Evolutionary conservation across 345 rosid species (phyloP).

Genomic region (Hirschfeldia incana): DNA sequence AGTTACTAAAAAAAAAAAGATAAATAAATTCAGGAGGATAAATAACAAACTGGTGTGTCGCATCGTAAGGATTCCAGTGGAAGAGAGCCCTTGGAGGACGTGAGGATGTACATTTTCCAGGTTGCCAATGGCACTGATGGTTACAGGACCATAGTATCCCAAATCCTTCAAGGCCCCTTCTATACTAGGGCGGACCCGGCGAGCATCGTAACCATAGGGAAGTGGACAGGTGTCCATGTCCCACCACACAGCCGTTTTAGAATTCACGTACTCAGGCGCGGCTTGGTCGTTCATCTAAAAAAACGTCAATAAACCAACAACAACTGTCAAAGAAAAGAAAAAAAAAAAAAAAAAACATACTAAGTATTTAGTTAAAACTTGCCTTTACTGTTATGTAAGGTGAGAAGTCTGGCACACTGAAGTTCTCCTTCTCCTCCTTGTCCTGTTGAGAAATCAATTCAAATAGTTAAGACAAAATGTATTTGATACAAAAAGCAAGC

Average conservation of each 20-base stretch:
- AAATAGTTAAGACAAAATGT: neutral
- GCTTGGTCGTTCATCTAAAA: neutral
- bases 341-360: neutral
- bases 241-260: neutral
- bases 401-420: neutral
- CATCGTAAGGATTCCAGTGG: neutral
- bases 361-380: neutral
- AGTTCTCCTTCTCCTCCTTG: neutral
- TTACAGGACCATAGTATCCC: neutral
- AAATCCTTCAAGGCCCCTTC: neutral
- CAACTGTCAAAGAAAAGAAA: too few species aligned
- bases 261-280: neutral
- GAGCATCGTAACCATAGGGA: neutral
- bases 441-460: neutral
- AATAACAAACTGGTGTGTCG: neutral
- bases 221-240: neutral
- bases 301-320: too few species aligned
- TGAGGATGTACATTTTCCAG: neutral
- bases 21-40: neutral
- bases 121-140: neutral
- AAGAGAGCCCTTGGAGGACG: neutral
- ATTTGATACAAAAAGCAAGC: neutral
- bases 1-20: neutral
- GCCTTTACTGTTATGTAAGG: neutral
- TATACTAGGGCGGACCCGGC: neutral